Conservation (phyloP, 225 moss, liverwort and hornwort genomes). For the Pleurozium schreberi region DNA sequence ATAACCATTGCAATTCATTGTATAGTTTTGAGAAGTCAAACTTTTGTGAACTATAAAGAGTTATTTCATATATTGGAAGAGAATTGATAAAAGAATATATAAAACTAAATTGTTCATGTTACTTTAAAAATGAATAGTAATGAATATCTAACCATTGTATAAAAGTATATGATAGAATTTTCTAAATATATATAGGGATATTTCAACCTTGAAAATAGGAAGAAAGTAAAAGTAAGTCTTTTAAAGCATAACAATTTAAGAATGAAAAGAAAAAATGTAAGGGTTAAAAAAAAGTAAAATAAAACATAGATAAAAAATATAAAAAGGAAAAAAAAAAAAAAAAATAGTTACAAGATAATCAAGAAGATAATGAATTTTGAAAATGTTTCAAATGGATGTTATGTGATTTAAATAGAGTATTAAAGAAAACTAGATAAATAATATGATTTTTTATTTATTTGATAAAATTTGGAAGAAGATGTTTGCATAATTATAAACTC, state of each 20-base stretch:
- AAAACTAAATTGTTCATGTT: neutral
- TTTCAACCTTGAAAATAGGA: neutral
- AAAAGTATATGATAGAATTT: neutral
- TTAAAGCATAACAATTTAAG: neutral
- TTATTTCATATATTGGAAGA: neutral
- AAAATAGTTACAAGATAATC: neutral
- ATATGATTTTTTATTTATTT: neutral
- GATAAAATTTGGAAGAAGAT: neutral
- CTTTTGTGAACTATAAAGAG: no score
- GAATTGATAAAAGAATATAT: neutral
- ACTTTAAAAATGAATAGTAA: neutral
- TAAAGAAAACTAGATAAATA: neutral
- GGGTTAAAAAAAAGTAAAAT: neutral
- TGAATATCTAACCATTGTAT: neutral
- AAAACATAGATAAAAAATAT: no score
- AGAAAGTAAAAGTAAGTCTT: neutral
- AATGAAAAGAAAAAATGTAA: neutral
- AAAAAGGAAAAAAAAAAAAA: neutral
- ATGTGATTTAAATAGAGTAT: neutral
- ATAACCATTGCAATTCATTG: neutral
- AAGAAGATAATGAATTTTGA: no score
- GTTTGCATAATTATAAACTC: neutral
- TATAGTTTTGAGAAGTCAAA: neutral
- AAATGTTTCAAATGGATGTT: neutral
- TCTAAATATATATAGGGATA: neutral